These are phyloP conservation scores for Epichloe glyceriae DNA, from an alignment of 2,329 filamentous ascomycete species.

Conservation along the genomic window DNA sequence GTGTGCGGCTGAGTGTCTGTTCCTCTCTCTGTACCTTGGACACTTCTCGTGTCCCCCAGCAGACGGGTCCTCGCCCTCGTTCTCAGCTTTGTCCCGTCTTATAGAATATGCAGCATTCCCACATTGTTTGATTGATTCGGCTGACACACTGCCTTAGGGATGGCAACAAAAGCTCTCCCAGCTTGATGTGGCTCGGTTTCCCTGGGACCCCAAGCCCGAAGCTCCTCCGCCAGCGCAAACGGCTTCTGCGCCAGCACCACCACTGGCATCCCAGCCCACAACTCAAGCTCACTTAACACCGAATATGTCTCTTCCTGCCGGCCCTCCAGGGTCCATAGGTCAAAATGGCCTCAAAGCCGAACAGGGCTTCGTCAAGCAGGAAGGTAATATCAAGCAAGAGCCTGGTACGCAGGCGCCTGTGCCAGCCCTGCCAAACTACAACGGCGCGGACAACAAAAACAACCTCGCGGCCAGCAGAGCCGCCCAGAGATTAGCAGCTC, in stretches of 20 bases:
- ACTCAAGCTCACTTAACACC: slow-evolving; percentile 20
- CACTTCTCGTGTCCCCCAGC: background rate
- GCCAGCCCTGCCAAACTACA: slow-evolving; percentile 21
- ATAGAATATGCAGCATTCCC: background rate
- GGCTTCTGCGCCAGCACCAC: slow-evolving; percentile 14
- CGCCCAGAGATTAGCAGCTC: slow-evolving; percentile 40
- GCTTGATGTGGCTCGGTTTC: slow-evolving; percentile 75
- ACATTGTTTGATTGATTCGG: slow-evolving; percentile 2
- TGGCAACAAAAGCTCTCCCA: slow-evolving; percentile 89
- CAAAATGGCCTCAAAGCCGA: slow-evolving; percentile 32
- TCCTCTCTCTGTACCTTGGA: background rate
- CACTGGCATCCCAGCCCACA: slow-evolving; percentile 10
- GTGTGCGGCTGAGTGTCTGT: background rate
- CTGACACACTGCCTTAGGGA: slow-evolving; percentile 40
- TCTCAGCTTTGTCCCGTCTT: background rate
- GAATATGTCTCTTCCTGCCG: slow-evolving; percentile 18
- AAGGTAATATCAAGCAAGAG: slow-evolving; percentile 34
- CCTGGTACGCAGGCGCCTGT: slow-evolving; percentile 22
- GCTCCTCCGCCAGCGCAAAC: slow-evolving; percentile 28
- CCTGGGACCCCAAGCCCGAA: slow-evolving; percentile 84
- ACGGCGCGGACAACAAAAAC: slow-evolving; percentile 20
- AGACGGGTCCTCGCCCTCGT: too few species aligned
- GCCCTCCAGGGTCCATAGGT: slow-evolving; percentile 15
- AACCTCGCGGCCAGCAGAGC: slow-evolving; percentile 40
- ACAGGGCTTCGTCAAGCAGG: slow-evolving; percentile 31